Base-by-base conservation (phyloP, 2,329 filamentous ascomycete species). In the Penicillium occitanis region DNA sequence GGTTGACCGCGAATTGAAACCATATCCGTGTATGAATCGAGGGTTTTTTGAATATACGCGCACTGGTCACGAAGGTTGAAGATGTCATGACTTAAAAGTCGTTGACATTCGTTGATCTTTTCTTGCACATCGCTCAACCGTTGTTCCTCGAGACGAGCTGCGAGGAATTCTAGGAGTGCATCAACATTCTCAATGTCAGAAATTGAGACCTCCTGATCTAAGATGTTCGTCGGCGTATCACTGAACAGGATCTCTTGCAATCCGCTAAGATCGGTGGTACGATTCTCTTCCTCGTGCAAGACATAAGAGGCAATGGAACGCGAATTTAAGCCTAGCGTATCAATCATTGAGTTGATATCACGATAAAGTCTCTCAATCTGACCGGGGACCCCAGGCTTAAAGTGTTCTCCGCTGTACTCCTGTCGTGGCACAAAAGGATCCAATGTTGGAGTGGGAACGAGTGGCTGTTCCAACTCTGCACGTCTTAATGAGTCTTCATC, bases 251-350 rank as follows among this genome's bases (percentile, higher is more conserved):
- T 78, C 60, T 87, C 81, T 11, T 82, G 83, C 11, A 70, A 64
- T 4, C 70, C 69, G 66, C 78, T 71, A 48, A 62, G 14, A 42
- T 61, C 25, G 11, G 28, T 30, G 11, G 14, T 17, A 17, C 62
- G 66, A 30, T 48, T 60, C 7, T 60, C 44, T 28, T 67, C 66
- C 68, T 83, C 79, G 65, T 80, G 79, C 40, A 80, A 68, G 66
- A 93, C 78, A 71, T 86, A 89, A 0, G 83, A 81, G 22, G 82
- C 78, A 50, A 90, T 72, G 7, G 84, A 88, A 17, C 94, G 86
- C 5, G 91, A 88, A 74, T 98, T 98, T 60, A 97, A 85, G 10
- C 94, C 94, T 48, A 98, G 81, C 0, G 91, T 94, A 72, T 97
- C 92, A 51, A 99, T 89, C 95, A 98, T 99, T 13, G 91, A 91